A percentile compares a stretch with the other conserved stretches of the same genome.
phyloP scores from a whole-genome alignment of 805 yeast species.

The Novakomyces olei region DNA sequence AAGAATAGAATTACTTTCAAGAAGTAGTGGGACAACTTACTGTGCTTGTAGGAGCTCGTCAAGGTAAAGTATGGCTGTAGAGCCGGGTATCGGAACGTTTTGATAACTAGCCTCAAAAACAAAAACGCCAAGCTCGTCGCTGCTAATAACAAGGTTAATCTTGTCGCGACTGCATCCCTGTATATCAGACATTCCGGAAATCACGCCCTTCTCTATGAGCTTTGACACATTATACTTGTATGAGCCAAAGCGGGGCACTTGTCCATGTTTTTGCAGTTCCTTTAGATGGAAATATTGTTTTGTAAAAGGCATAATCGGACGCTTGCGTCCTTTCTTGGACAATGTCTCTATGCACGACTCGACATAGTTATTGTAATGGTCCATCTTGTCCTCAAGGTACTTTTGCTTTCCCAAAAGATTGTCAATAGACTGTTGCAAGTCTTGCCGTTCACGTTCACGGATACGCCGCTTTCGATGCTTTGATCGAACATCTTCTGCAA shows the following conservation, averaged over 20 bases:
- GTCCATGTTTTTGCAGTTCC: conserved; percentile 41
- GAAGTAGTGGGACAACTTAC: conserved; percentile 17
- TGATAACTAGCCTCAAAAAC: conserved; percentile 57
- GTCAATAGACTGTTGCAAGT: conserved; percentile 24
- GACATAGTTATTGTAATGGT: conserved; percentile 25
- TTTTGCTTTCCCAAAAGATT: conserved; percentile 25
- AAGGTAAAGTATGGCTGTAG: conserved; percentile 32
- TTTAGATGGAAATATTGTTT: conserved; percentile 59
- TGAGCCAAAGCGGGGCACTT: conserved; percentile 44
- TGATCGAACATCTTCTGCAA: conserved; percentile 55
- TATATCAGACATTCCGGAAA: conserved; percentile 36
- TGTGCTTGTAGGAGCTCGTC: conserved; percentile 55
- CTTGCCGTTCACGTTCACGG: conserved; percentile 24
- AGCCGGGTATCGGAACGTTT: conserved; percentile 31
- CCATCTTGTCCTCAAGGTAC: conserved; percentile 21
- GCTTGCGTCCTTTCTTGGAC: conserved; percentile 20
- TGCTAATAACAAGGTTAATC: conserved; percentile 50
- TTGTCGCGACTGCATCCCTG: conserved; percentile 32
- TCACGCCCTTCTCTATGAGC: conserved; percentile 47
- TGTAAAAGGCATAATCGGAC: conserved; percentile 28
- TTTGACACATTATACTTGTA: conserved; percentile 56
- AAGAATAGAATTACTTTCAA: too few species aligned
- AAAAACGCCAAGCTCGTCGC: conserved; percentile 52
- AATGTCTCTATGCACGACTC: conserved; percentile 29
- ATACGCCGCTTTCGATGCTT: conserved; percentile 30